These are phyloP conservation scores for Poa pratensis DNA, from an alignment of 176 grass and related monocot species.

Conservation along the genomic window DNA sequence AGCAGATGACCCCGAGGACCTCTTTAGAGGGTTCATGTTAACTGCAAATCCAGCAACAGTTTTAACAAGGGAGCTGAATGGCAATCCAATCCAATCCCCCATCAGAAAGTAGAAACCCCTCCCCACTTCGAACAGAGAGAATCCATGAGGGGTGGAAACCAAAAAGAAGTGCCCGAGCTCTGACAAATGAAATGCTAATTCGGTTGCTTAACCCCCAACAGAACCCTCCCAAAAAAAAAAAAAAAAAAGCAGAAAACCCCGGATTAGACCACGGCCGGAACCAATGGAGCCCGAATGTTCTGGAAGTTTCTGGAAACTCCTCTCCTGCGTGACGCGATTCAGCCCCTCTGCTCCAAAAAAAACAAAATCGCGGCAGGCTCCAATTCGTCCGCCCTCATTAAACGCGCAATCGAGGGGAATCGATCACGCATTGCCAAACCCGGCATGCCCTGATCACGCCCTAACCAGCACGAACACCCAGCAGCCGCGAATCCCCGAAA, in stretches of 20 bases:
- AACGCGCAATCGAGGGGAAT: background rate
- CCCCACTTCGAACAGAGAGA: background rate
- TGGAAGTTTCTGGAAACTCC: slow-evolving; percentile 6
- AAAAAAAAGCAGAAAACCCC: background rate
- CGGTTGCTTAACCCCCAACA: background rate
- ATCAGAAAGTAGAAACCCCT: background rate
- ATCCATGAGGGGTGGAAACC: background rate
- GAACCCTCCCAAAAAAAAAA: background rate
- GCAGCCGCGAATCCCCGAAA: background rate
- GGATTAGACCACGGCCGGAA: background rate
- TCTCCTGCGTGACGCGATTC: background rate
- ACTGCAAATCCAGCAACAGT: slow-evolving; percentile 29
- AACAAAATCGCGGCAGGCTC: background rate
- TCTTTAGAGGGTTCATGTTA: slow-evolving; percentile 45
- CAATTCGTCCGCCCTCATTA: background rate
- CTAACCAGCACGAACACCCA: background rate
- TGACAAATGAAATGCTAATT: background rate
- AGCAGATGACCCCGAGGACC: slow-evolving; percentile 5
- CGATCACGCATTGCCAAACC: background rate
- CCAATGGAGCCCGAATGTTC: background rate
- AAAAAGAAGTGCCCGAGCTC: background rate
- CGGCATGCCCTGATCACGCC: background rate
- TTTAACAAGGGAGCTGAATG: slow-evolving; percentile 1
- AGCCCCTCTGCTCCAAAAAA: background rate
- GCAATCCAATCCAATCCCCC: slow-evolving; percentile 23